Evolutionary conservation across 495 filamentous ascomycete species (phyloP).

Genomic region (Sporormia fimetaria): DNA sequence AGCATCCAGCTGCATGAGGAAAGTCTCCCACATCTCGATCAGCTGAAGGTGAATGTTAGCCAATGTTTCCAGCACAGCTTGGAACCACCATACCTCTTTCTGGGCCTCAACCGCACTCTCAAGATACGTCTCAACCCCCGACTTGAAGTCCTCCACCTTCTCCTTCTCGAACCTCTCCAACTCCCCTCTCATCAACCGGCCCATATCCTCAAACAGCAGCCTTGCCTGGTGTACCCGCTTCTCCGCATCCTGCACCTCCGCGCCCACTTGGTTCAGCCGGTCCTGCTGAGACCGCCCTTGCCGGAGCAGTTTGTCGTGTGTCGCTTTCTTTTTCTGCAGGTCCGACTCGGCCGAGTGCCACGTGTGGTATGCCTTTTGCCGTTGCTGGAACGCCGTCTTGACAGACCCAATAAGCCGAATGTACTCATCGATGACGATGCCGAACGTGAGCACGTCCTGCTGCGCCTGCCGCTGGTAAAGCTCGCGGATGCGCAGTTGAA

Average conservation of each 20-base stretch:
- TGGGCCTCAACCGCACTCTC: conserved; percentile 95
- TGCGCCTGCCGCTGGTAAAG: conserved; percentile 94
- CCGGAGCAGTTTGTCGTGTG: conserved; percentile 81
- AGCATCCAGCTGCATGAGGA: conserved; percentile 85
- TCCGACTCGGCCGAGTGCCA: conserved; percentile 87
- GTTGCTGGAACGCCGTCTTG: conserved; percentile 81
- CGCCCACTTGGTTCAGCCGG: conserved; percentile 76
- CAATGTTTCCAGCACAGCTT: not conserved
- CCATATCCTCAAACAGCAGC: conserved; percentile 95
- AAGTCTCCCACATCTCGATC: conserved; percentile 98
- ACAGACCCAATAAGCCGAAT: conserved; percentile 88
- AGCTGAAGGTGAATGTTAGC: conserved; percentile 46
- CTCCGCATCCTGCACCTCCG: conserved; percentile 88
- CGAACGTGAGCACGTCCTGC: conserved; percentile 90
- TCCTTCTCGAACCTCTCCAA: conserved; percentile 90
- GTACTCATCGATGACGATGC: conserved; percentile 97
- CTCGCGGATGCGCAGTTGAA: conserved; percentile 86
- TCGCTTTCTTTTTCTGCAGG: conserved; percentile 69
- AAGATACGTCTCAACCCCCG: conserved; percentile 90
- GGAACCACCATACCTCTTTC: conserved; percentile 67
- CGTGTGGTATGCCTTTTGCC: conserved; percentile 87
- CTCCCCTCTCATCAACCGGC: conserved; percentile 77
- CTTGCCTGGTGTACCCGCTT: conserved; percentile 83
- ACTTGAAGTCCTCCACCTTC: conserved; percentile 99
- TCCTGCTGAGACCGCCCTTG: conserved; percentile 95